Base-by-base conservation (phyloP, 164 flowering plant genomes). In the Saururus chinensis region DNA sequence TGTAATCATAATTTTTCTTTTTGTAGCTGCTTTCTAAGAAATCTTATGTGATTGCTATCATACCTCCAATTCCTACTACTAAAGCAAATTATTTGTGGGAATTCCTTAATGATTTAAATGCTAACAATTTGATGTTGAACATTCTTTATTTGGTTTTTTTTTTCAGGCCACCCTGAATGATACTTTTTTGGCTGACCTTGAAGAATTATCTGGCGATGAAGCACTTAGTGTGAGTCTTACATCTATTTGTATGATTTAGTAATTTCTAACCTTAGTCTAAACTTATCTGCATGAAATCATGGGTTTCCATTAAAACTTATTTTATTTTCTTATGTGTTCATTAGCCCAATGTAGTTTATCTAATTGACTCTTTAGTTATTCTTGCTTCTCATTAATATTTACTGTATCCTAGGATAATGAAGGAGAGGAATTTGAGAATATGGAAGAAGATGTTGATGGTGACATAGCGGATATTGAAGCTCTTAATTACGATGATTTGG, bases 151-250 rank as follows among this genome's bases (percentile, higher is more conserved):
- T 57, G 35, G 9, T 48, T 19, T 21, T 64, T 57, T 41, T 64
- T 45, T 56, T 48, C 81, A 91, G 98, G 95, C 98, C 23, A 79
- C 89, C 64, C 85, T 92, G 40, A 86, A 84, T 59, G 98, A 92
- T 77, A 86, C 98, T 21, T 92, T 92, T 66, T 72, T 92, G 66
- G 96, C 96, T 13, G 98, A 92, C 67, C 92, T 92, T 54, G 97
- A 88, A 51, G 97, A 92, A 37, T 75, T 89, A 63, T 92, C 98
- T 30, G 98, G 89, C 68, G 84, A 83, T 76, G 98, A 92, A 72
- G 85, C 76, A 11, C 79, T 80, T 64, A 9, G 66, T 71, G 51
- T 62, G 63, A 93, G 23, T 40, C 8, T 4, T 22, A n/a, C 26
- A 22, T 45, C 4, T 54, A 14, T 53, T 40, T 30, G 16, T 3